phyloP scores from a whole-genome alignment of 768 basidiomycete genomes.

The Rhodocollybia butyracea region DNA sequence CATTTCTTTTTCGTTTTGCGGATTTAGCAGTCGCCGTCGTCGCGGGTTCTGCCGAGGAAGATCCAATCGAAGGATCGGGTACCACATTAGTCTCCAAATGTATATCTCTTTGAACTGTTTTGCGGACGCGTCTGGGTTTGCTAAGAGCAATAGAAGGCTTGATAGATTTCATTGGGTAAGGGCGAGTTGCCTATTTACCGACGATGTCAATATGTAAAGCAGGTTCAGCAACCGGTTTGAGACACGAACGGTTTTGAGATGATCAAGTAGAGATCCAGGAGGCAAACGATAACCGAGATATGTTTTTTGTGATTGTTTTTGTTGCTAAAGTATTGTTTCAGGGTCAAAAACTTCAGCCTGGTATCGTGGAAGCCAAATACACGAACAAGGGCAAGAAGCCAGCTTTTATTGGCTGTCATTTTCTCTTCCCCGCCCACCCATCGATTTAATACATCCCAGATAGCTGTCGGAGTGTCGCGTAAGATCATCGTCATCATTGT shows the following conservation, averaged over 20 bases:
- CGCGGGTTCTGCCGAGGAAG: neutral
- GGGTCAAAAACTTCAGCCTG: too few relatives aligned
- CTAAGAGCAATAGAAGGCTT: slow-evolving; percentile 41
- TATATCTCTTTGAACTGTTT: slow-evolving; percentile 24
- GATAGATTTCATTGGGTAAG: slow-evolving; percentile 54
- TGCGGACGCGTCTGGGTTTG: slow-evolving; percentile 32
- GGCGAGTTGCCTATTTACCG: slow-evolving; percentile 35
- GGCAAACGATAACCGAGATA: slow-evolving; percentile 59
- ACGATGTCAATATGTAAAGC: neutral
- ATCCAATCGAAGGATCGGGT: neutral
- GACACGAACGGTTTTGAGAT: slow-evolving; percentile 54
- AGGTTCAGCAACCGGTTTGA: too few relatives aligned
- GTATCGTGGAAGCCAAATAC: neutral
- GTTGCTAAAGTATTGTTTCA: too few relatives aligned
- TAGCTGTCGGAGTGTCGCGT: slow-evolving; percentile 39
- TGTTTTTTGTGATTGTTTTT: slow-evolving; percentile 40
- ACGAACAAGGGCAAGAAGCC: slow-evolving; percentile 44
- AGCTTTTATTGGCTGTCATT: slow-evolving; percentile 44
- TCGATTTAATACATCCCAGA: slow-evolving; percentile 57
- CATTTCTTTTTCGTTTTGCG: slow-evolving; percentile 2
- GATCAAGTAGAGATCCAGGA: slow-evolving; percentile 50
- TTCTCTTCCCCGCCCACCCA: slow-evolving; percentile 62
- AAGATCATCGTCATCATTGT: slow-evolving; percentile 48
- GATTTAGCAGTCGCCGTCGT: neutral
- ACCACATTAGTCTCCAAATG: neutral